Conservation (phyloP, 352 stramenopile genomes). For the Phytophthora hybrid region DNA sequence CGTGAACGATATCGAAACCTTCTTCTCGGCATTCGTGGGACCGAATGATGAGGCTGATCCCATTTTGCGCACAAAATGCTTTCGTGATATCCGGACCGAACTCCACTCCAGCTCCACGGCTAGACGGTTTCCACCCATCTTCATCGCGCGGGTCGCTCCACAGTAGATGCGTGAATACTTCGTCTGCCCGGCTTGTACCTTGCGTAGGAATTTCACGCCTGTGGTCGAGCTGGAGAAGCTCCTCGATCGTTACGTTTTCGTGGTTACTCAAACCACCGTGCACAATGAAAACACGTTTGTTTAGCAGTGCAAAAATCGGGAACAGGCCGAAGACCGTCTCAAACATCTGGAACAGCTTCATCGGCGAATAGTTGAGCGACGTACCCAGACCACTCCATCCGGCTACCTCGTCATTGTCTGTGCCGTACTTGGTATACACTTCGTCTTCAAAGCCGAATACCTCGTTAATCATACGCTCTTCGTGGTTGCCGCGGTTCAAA, state of each 20-base stretch:
- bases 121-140: constrained; percentile 69
- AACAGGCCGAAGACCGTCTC: constrained; percentile 89
- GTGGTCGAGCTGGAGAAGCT: constrained; percentile 87
- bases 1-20: constrained; percentile 91
- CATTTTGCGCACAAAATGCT: constrained; percentile 88
- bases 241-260: constrained; percentile 88
- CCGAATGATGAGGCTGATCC: constrained; percentile 92
- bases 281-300: constrained; percentile 92
- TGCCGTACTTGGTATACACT: constrained; percentile 83
- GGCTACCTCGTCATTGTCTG: constrained; percentile 78
- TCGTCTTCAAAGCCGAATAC: constrained; percentile 91
- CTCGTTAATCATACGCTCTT: constrained; percentile 94
- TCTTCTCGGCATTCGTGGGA: constrained; percentile 94
- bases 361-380: constrained; percentile 75
- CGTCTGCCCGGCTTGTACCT: constrained; percentile 77
- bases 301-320: constrained; percentile 92
- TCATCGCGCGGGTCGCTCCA: constrained; percentile 91
- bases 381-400: constrained; percentile 66
- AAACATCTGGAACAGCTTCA: constrained; percentile 86
- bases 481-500: constrained; percentile 96
- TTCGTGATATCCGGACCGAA: constrained; percentile 95
- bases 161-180: constrained; percentile 92
- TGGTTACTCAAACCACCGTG: constrained; percentile 93
- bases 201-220: constrained; percentile 91
- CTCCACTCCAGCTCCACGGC: constrained; percentile 91